Conservation (phyloP, 805 yeast species). For the Cyberlindnera nakhonratchasimensis region DNA sequence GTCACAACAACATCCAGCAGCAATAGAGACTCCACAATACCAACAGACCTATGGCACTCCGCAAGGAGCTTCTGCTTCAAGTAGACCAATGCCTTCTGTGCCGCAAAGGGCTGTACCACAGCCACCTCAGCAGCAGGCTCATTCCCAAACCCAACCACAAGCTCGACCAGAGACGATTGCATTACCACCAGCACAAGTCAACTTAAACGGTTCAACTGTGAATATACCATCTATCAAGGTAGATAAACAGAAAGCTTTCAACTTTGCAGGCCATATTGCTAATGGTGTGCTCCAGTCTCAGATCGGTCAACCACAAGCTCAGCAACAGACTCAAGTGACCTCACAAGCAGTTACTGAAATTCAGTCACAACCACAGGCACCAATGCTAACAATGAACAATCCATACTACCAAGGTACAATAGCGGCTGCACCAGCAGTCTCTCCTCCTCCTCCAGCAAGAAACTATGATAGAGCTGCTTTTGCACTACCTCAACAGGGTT, state of each 20-base stretch:
- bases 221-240: constrained; percentile 17
- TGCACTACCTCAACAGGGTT: constrained; percentile 1
- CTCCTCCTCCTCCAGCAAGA: constrained; percentile 16
- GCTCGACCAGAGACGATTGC: constrained; percentile 9
- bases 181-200: constrained; percentile 15
- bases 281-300: constrained; percentile 9
- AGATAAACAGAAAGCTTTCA: constrained; percentile 17
- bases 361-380: constrained; percentile 2
- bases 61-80: not conserved
- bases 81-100: not conserved
- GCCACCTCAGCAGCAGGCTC: constrained; percentile 6
- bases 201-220: constrained; percentile 11
- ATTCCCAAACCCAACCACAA: constrained; percentile 2
- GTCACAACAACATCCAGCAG: not conserved
- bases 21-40: not conserved
- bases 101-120: constrained; percentile 3
- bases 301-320: constrained; percentile 4
- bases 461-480: constrained; percentile 12
- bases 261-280: constrained; percentile 14
- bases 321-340: constrained; percentile 11
- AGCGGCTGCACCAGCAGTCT: constrained; percentile 1
- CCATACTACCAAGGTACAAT: constrained; percentile 19
- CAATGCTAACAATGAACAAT: constrained; percentile 12
- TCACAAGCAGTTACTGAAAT: constrained; percentile 2
- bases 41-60: not conserved